These are phyloP conservation scores for Magnaporthiopsis rhizophila DNA, from an alignment of 2,329 filamentous ascomycete species.

Conservation along the genomic window DNA sequence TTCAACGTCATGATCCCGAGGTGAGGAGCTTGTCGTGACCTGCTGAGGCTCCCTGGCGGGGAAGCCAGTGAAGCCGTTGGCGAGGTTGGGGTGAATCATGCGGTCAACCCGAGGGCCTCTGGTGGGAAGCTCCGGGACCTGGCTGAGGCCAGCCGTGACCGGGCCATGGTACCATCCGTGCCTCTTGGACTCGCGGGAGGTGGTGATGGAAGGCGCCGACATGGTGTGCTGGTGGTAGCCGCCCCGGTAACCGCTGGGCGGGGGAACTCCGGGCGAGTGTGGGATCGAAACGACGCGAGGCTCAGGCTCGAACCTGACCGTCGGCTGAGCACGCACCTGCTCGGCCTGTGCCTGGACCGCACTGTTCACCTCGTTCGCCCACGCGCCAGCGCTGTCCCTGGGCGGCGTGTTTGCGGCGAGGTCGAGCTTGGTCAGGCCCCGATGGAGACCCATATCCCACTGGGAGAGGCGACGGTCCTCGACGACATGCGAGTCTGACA, in stretches of 20 bases:
- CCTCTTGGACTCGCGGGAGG: slow-evolving; percentile 53
- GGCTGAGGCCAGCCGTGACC: slow-evolving; percentile 14
- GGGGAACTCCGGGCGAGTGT: slow-evolving; percentile 2
- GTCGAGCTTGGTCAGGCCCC: slow-evolving; percentile 58
- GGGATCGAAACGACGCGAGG: slow-evolving; percentile 23
- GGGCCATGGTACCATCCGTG: slow-evolving; percentile 65
- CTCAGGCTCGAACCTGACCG: slow-evolving; percentile 48
- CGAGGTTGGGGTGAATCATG: slow-evolving; percentile 46
- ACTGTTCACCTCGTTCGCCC: slow-evolving; percentile 49
- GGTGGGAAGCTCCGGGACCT: slow-evolving; percentile 20
- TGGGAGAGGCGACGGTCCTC: slow-evolving; percentile 41
- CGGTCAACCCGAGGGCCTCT: slow-evolving; percentile 41
- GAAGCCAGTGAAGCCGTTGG: slow-evolving; percentile 15
- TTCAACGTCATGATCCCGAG: not conserved
- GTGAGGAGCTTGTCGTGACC: slow-evolving; percentile 11
- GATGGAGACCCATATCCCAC: slow-evolving; percentile 60
- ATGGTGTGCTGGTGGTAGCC: slow-evolving; percentile 46
- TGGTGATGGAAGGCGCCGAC: slow-evolving; percentile 49
- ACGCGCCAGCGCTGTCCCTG: slow-evolving; percentile 42
- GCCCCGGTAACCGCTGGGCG: slow-evolving; percentile 3
- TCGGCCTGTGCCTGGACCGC: slow-evolving; percentile 49
- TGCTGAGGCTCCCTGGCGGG: slow-evolving; percentile 12
- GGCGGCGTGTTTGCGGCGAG: slow-evolving; percentile 44
- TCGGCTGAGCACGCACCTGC: slow-evolving; percentile 36
- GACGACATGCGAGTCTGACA: slow-evolving; percentile 29